Base-by-base conservation (phyloP, 1,284 basidiomycete genomes). In the Ustilago bromivora region DNA sequence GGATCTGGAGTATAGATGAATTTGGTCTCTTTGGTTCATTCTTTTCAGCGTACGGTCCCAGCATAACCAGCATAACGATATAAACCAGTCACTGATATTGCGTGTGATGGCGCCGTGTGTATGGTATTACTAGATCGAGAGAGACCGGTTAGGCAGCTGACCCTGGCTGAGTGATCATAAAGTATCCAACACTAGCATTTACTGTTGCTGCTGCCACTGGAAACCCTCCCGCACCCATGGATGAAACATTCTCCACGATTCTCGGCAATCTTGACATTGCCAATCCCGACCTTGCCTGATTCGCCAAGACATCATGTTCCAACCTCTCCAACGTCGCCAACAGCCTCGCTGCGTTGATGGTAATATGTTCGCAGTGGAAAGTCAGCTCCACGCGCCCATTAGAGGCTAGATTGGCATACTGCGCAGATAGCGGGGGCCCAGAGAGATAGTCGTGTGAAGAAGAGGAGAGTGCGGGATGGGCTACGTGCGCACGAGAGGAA, bases 371-470 rank as follows among this genome's bases (percentile, higher is more conserved):
- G 49, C 71, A 79, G 47, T 82, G 79, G 54, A 81, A 82, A 0
- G 71, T 81, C 9, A 82, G 53, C 35, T 81, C 75, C 7, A 79
- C 71, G 4, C 78, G 61, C 5, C 70, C 67, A 54, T 61, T 64
- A n/a, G 35, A 38, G 3, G 56, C 59, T 4, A 73, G 32, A 9
- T 49, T 55, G 0, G 77, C 71, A 40, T 71, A 74, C 11, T 74
- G 70, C 1, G 66, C 31, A 4, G 68, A 64, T 55, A 80, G 68
- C 0, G 70, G 68, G 12, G 72, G 65, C 4, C 36, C 61, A 1
- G 73, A 81, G 23, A 80, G 71, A 49, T 79, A 81, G 61, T 69
- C 54, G 59, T 81, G 69, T 28, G 80, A 82, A n/a, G 53, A 57
- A 13, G 56, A 49, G 3, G 65, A 64, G 46, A 77, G 66, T 0